phyloP scores from a whole-genome alignment of 2,329 filamentous ascomycete species.

The Colletotrichum sp. region DNA sequence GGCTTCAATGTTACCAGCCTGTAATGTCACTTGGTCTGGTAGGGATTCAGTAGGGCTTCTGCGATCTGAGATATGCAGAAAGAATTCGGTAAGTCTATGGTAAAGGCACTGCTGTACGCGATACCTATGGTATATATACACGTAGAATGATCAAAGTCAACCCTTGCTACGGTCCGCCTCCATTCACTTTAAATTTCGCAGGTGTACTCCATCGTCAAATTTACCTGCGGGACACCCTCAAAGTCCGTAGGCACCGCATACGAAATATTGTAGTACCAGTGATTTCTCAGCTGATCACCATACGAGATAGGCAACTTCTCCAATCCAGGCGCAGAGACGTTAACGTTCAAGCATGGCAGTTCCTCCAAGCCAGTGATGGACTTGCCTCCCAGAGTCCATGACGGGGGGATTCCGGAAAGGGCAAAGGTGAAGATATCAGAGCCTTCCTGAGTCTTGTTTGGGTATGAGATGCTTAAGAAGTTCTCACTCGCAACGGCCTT shows the following conservation, averaged over 20 bases:
- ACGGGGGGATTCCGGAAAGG: slow-evolving; percentile 40
- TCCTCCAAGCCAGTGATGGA: slow-evolving; percentile 35
- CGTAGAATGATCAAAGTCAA: accelerated
- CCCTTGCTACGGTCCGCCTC: not conserved
- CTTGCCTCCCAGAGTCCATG: slow-evolving; percentile 39
- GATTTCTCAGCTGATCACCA: slow-evolving; percentile 40
- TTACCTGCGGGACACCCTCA: slow-evolving; percentile 39
- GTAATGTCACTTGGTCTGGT: not conserved
- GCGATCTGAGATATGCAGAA: not conserved
- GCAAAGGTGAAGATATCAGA: slow-evolving; percentile 44
- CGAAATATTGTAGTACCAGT: slow-evolving; percentile 51
- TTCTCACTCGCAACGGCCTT: slow-evolving; percentile 39
- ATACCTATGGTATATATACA: not conserved
- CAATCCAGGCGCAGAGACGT: slow-evolving; percentile 41
- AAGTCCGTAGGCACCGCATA: slow-evolving; percentile 47
- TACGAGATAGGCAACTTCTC: slow-evolving; percentile 40
- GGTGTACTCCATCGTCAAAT: slow-evolving; percentile 35
- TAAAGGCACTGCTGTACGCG: not conserved
- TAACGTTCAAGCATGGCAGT: slow-evolving; percentile 44
- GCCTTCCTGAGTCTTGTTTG: slow-evolving; percentile 43
- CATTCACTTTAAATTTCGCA: slow-evolving; percentile 14
- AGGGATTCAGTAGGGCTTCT: not conserved
- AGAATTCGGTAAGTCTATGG: not conserved
- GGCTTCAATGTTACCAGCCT: not conserved
- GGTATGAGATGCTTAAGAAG: slow-evolving; percentile 39